phyloP scores from a whole-genome alignment of 768 basidiomycete species.

The Russula dissimulans region DNA sequence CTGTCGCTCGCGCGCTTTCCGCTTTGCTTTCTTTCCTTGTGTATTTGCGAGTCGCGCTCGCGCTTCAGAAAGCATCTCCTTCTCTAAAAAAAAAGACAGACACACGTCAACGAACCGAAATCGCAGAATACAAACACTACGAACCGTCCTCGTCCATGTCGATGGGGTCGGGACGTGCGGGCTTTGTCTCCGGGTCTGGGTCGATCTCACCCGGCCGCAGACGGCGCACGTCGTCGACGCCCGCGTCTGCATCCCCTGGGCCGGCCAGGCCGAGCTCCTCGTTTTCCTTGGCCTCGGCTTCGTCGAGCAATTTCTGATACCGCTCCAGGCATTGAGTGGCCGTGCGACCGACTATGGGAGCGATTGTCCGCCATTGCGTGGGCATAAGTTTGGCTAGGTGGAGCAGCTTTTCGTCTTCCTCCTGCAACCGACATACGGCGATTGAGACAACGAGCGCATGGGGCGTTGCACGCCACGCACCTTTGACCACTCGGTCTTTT shows the following conservation, averaged over 20 bases:
- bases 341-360: slow-evolving; percentile 95
- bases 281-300: slow-evolving; percentile 93
- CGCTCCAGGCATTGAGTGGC: slow-evolving; percentile 97
- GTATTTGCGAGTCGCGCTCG: slow-evolving; percentile 97
- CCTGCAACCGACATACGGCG: slow-evolving; percentile 35
- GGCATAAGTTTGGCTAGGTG: slow-evolving; percentile 99
- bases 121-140: slow-evolving; percentile 20
- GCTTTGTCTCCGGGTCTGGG: slow-evolving; percentile 97
- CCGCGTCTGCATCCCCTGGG: slow-evolving; percentile 72
- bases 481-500: slow-evolving; percentile 99
- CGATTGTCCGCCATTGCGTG: slow-evolving; percentile 98
- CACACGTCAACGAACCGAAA: neutral
- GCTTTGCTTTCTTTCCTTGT: slow-evolving; percentile 98
- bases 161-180: slow-evolving; percentile 96
- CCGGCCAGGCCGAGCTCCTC: slow-evolving; percentile 89
- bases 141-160: slow-evolving; percentile 99
- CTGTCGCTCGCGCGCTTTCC: slow-evolving; percentile 95
- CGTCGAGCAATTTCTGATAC: slow-evolving; percentile 95
- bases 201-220: slow-evolving; percentile 96
- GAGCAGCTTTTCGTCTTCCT: slow-evolving; percentile 96
- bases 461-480: slow-evolving; percentile 35
- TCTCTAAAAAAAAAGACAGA: slow-evolving; percentile 45
- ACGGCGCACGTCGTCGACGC: slow-evolving; percentile 85
- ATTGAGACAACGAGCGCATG: neutral
- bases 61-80: slow-evolving; percentile 99